phyloP scores from a whole-genome alignment of 495 filamentous ascomycete species.

The Xylaria curta region DNA sequence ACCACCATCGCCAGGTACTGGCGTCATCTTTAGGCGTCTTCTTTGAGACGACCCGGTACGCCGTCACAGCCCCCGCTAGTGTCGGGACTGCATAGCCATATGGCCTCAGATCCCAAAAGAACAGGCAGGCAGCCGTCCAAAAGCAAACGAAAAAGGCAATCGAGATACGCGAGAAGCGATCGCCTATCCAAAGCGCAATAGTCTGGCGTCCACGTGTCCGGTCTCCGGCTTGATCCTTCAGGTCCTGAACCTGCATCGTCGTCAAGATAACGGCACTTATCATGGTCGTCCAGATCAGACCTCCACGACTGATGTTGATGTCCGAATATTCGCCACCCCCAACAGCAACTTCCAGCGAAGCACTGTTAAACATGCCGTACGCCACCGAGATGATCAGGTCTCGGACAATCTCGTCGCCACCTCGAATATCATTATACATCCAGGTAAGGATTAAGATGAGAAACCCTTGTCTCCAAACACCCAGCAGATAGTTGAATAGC shows the following conservation, averaged over 20 bases:
- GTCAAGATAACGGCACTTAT: constrained; percentile 50
- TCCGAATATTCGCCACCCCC: constrained; percentile 23
- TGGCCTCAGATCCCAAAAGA: constrained; percentile 44
- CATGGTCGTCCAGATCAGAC: constrained; percentile 54
- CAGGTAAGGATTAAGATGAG: constrained; percentile 50
- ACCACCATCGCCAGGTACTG: constrained; percentile 27
- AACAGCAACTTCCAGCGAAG: constrained; percentile 35
- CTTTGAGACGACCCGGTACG: constrained; percentile 18
- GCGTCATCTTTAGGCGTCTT: constrained; percentile 21
- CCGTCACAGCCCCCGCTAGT: constrained; percentile 9
- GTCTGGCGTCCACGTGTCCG: constrained; percentile 49
- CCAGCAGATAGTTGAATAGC: constrained; percentile 43
- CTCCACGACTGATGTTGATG: constrained; percentile 29
- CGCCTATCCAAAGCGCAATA: constrained; percentile 51
- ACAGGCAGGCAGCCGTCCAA: constrained; percentile 50
- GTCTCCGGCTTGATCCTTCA: constrained; percentile 59
- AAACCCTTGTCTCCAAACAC: constrained; percentile 42
- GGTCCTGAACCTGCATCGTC: constrained; percentile 61
- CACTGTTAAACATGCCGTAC: constrained; percentile 45
- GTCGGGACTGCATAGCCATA: constrained; percentile 16
- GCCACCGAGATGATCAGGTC: constrained; percentile 55
- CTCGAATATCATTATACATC: constrained; percentile 62
- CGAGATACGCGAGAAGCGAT: constrained; percentile 47
- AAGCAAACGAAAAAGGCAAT: constrained; percentile 46
- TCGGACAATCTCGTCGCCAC: constrained; percentile 52